Evolutionary conservation across 768 basidiomycete species (phyloP), one percentile per base, ranked within the genome.

Genomic region (Boletales sp.): DNA sequence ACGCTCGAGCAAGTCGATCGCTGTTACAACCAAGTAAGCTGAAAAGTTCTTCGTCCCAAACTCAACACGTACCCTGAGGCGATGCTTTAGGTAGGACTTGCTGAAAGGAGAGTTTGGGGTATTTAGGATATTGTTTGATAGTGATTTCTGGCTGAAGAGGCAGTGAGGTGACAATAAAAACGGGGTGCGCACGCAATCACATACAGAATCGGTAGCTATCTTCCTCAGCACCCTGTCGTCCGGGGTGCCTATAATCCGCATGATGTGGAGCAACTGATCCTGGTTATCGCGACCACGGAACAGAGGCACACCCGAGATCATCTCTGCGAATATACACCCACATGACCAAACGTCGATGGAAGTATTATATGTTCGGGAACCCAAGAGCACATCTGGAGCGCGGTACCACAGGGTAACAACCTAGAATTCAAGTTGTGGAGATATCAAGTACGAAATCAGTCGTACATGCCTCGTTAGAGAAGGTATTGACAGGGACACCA

Each of bases 401-500:
- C 96, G 86, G 68, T 99, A 99, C 96, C 96, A 99, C 13, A 98
- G 71, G 28, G 96, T 99, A 18, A 98, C 96, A 50, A 99, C 96
- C 90, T 92, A 52, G 2, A 17, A 31, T 42, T n/a, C 10, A 51
- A n/a, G 36, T 51, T 54, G 8, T 55, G 49, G 46, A 30, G 37
- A 3, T 38, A 13, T 0, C 4, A n/a, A 11, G 15, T 33, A 37
- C 28, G 46, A 33, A 17, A 14, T 18, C 30, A 15, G 8, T 1
- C 10, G 39, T 12, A 52, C 64, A 56, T 44, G 79, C 90, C 82
- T 99, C 96, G 65, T 99, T 99, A 15, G 91, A 94, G 69, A 98
- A 99, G 1, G 96, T 99, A 65, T 99, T 98, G 51, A 98, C 95
- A 5, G 96, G 96, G 14, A 98, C 96, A 56, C 96, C 96, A 65